phyloP scores from a whole-genome alignment of 176 grass and related monocot species.

The Rhynchospora tenuis region DNA sequence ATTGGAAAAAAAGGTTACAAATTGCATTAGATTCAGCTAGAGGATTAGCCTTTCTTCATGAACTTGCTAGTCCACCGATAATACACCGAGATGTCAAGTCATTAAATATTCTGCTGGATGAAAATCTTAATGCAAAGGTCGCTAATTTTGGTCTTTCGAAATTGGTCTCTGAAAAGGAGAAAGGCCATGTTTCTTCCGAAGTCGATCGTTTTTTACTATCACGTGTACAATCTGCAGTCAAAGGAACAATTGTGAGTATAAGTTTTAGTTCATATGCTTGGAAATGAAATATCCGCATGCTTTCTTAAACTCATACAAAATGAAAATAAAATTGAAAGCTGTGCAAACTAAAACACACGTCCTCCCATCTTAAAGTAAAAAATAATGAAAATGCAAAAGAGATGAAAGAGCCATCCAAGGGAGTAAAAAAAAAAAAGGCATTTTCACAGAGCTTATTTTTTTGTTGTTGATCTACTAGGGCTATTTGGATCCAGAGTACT shows the following conservation, averaged over 20 bases:
- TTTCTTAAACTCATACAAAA: too few relatives aligned
- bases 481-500: conserved; percentile 81
- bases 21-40: conserved; percentile 65
- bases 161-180: conserved; percentile 39
- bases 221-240: not conserved
- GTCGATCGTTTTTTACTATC: too few relatives aligned
- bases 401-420: too few relatives aligned
- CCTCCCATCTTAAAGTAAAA: too few relatives aligned
- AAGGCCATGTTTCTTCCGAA: conserved; percentile 30
- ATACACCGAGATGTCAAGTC: conserved; percentile 89
- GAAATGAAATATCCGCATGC: too few relatives aligned
- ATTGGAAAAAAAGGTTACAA: conserved; percentile 62
- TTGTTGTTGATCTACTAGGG: conserved; percentile 35
- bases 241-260: not conserved
- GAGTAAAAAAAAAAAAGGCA: too few relatives aligned
- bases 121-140: conserved; percentile 66
- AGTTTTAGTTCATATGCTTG: not conserved
- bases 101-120: conserved; percentile 72
- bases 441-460: too few relatives aligned
- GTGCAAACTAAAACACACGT: too few relatives aligned
- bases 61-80: conserved; percentile 60
- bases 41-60: conserved; percentile 71
- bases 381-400: too few relatives aligned
- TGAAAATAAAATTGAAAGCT: too few relatives aligned
- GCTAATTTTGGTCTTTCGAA: conserved; percentile 69